Evolutionary conservation across 495 filamentous ascomycete genomes (phyloP), one percentile per base, ranked within the genome.

Genomic region (Penicillium chermesinum): DNA sequence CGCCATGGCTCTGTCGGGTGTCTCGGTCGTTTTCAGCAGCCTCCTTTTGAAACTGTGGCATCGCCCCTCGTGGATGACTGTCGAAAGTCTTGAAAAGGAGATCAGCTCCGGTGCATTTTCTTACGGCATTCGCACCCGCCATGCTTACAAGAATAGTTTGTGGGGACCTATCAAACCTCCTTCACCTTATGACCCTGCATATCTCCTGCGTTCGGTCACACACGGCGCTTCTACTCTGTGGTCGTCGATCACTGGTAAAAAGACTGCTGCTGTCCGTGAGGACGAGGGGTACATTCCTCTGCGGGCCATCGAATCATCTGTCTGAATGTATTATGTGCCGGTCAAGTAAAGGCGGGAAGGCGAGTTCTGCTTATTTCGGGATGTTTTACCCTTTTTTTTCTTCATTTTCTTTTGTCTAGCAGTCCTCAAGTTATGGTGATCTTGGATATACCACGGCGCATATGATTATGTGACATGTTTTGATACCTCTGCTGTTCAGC

Each of bases 1-100:
- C 2, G 94, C 94, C 15, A 99, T 99, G 93, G 94, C 91, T 4
- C 78, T 76, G 34, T 90, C 85, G 33, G 91, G 87, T 51, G 86
- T 97, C 22, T 91, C 86, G 43, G 93, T 99, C 7, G 91, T 97
- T 0, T 75, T 81, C 7, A 91, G 86, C 58, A 88, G 83, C 59
- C 66, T 97, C 38, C 72, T 91, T 27, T 70, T 99, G 40, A 95
- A 88, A 58, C 85, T 86, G 53, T 99, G 93, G 93, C 80, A 71
- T 45, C 75, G 93, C 13, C 93, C 93, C 2, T 59, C 65, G 9
- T 99, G 91, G 91, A 95, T 97, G 93, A 78, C 86, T 14, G 80
- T 85, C 40, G 81, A 80, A 12, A 69, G 79, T 30, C 64, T 86
- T 17, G 82, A 82, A 44, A 79, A 83, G 43, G 70, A 72, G 40